Evolutionary conservation across 768 basidiomycete genomes (phyloP).

Genomic region (Leccinum pellstonianum): DNA sequence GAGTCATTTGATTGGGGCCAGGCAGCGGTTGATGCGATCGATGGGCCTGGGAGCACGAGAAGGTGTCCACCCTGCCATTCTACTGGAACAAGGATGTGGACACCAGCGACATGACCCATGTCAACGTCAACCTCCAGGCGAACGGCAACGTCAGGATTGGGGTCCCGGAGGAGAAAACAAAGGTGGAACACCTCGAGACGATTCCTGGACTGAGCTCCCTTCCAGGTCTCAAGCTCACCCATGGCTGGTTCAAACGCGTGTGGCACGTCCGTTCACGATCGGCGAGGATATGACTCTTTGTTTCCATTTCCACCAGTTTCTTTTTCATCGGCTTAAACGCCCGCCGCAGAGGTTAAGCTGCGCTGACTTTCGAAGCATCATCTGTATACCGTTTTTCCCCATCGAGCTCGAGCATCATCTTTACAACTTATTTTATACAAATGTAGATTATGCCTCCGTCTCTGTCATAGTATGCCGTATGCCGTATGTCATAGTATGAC

Average conservation of each 20-base stretch:
- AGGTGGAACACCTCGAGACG: conserved; percentile 21
- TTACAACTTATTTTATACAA: conserved; percentile 6
- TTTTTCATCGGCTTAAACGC: conserved; percentile 2
- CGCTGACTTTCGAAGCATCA: conserved; percentile 15
- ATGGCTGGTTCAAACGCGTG: conserved; percentile 33
- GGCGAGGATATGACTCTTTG: conserved; percentile 16
- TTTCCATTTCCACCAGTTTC: neutral
- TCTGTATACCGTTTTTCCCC: neutral
- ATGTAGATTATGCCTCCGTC: conserved; percentile 3
- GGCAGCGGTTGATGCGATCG: conserved; percentile 63
- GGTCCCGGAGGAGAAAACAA: conserved; percentile 7
- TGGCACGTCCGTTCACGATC: conserved; percentile 34
- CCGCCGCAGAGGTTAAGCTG: neutral
- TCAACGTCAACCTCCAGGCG: neutral
- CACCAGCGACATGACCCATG: conserved; percentile 30
- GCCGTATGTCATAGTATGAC: neutral
- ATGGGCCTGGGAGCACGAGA: conserved; percentile 49
- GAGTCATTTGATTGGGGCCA: conserved; percentile 74
- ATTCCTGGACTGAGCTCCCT: conserved; percentile 24
- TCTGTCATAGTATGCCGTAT: neutral
- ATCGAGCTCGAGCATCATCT: neutral
- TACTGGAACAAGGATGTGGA: conserved; percentile 49
- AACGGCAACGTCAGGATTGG: neutral
- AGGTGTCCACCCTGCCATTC: conserved; percentile 39
- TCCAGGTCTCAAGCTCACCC: conserved; percentile 23